phyloP scores from a whole-genome alignment of 176 grass and related monocot species.

The Oryza australiensis region DNA sequence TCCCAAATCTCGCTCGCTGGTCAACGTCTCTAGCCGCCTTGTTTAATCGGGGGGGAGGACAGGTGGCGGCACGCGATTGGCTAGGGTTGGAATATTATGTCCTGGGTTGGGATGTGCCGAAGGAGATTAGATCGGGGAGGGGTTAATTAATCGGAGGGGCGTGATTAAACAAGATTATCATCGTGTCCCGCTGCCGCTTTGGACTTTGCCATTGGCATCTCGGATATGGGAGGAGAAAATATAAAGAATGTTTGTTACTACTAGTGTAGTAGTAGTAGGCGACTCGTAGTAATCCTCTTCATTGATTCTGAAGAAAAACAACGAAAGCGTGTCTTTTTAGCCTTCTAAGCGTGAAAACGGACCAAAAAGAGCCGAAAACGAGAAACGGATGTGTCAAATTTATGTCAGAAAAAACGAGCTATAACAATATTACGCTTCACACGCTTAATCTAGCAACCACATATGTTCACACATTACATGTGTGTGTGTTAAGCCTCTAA shows the following conservation, averaged over 20 bases:
- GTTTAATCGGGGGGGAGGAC: not conserved
- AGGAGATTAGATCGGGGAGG: not conserved
- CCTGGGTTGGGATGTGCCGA: not conserved
- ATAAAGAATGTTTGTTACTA: not conserved
- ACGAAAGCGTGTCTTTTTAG: no score
- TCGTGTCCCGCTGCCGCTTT: not conserved
- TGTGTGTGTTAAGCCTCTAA: no score
- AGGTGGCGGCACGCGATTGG: slow-evolving; percentile 21
- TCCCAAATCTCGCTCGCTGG: slow-evolving; percentile 33
- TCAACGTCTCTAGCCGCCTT: slow-evolving; percentile 22
- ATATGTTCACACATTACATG: no score
- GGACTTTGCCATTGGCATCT: slow-evolving; percentile 27
- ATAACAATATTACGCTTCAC: no score
- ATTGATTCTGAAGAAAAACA: not conserved
- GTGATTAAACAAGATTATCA: slow-evolving; percentile 31
- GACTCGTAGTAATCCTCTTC: not conserved
- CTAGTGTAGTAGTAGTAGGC: no score
- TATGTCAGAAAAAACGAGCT: no score
- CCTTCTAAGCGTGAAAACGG: no score
- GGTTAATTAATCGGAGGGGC: not conserved
- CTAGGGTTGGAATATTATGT: slow-evolving; percentile 23
- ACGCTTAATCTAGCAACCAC: no score
- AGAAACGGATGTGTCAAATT: no score
- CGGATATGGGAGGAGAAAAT: not conserved
- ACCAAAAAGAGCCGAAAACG: no score